phyloP scores from a whole-genome alignment of 306 rosid species.

The Acacia crassicarpa region DNA sequence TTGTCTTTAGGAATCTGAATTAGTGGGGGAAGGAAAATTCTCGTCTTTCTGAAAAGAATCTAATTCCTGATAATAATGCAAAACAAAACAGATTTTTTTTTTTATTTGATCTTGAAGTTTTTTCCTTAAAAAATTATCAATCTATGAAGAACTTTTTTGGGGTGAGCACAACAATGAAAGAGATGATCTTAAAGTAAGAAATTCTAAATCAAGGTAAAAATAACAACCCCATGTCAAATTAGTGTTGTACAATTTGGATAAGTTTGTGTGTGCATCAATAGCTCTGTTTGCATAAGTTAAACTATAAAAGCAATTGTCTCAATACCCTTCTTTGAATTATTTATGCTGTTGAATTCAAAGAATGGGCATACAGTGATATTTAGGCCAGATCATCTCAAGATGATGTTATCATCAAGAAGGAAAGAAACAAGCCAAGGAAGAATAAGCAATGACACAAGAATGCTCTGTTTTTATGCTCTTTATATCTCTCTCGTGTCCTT shows the following conservation, averaged over 20 bases:
- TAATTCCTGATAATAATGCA: not conserved
- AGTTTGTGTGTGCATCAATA: not conserved
- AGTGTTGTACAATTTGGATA: not conserved
- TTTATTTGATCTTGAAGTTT: not conserved
- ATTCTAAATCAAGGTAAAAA: not conserved
- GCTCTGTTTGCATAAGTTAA: not conserved
- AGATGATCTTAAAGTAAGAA: not conserved
- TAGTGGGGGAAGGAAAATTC: not conserved
- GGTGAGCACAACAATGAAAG: not conserved
- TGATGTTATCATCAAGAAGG: not conserved
- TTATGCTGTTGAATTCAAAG: not conserved
- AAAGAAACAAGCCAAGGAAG: not conserved
- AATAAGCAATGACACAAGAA: not conserved
- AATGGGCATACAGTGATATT: no score
- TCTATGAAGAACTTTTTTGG: not conserved
- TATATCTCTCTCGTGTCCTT: not conserved
- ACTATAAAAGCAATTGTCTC: not conserved
- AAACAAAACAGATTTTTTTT: not conserved
- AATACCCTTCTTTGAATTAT: not conserved
- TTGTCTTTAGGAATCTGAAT: not conserved
- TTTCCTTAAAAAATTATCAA: not conserved
- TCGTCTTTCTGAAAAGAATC: not conserved
- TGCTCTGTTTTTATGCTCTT: not conserved
- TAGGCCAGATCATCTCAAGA: not conserved
- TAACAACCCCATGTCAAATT: not conserved